Evolutionary conservation across 1,284 basidiomycete genomes (phyloP).

Genomic region (Serendipita sp.): DNA sequence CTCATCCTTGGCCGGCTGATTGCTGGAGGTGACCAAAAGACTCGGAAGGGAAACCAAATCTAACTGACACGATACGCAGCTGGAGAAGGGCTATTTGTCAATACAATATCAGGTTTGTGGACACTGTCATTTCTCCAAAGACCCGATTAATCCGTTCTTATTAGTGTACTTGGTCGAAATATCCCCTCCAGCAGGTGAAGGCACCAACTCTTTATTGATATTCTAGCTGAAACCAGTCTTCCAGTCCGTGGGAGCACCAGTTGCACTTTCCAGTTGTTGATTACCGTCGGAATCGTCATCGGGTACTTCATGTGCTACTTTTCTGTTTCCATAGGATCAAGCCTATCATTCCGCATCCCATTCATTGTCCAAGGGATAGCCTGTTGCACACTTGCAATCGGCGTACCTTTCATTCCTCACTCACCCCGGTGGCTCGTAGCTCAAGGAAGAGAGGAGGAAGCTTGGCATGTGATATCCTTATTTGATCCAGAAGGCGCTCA

Average conservation of each 20-base stretch:
- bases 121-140: neutral
- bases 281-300: slow-evolving; percentile 30
- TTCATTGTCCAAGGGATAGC: slow-evolving; percentile 30
- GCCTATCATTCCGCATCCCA: slow-evolving; percentile 35
- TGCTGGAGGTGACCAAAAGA: slow-evolving; percentile 22
- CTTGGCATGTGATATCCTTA: neutral
- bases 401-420: slow-evolving; percentile 36
- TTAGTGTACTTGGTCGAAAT: slow-evolving; percentile 15
- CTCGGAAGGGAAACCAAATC: too few relatives aligned
- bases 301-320: slow-evolving; percentile 41
- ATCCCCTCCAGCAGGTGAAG: slow-evolving; percentile 13
- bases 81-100: slow-evolving; percentile 35
- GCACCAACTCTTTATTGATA: neutral
- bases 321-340: slow-evolving; percentile 24
- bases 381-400: slow-evolving; percentile 28
- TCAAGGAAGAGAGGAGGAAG: slow-evolving; percentile 20
- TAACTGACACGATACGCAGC: slow-evolving; percentile 12
- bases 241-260: slow-evolving; percentile 29
- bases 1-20: slow-evolving; percentile 34
- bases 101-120: slow-evolving; percentile 29
- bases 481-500: neutral
- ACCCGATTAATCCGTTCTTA: neutral
- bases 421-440: slow-evolving; percentile 26
- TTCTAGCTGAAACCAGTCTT: neutral
- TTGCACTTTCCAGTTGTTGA: slow-evolving; percentile 31